phyloP scores from a whole-genome alignment of 371 early-diverging fungal species.

The Mucor plumbeus region DNA sequence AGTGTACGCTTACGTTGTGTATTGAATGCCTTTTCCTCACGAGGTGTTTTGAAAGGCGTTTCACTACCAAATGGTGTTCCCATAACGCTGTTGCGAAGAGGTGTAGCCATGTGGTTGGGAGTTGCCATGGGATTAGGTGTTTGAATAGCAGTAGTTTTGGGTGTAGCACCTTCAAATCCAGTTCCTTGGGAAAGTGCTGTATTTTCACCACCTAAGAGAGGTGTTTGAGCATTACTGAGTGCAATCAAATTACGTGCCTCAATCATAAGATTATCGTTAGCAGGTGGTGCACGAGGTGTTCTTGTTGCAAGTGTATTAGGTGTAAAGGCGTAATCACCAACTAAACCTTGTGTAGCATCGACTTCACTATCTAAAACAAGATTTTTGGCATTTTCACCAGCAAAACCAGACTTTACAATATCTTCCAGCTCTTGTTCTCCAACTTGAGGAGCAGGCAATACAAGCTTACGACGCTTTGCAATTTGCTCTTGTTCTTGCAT shows the following conservation, averaged over 20 bases:
- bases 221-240: slow-evolving; percentile 82
- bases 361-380: slow-evolving; percentile 70
- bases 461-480: slow-evolving; percentile 77
- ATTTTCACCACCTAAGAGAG: slow-evolving; percentile 85
- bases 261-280: slow-evolving; percentile 69
- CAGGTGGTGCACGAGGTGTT: slow-evolving; percentile 80
- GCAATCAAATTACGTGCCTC: slow-evolving; percentile 88
- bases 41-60: slow-evolving; percentile 60
- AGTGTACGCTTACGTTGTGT: slow-evolving; percentile 58
- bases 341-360: slow-evolving; percentile 67
- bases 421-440: slow-evolving; percentile 90
- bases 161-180: slow-evolving; percentile 75
- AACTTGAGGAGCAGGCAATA: slow-evolving; percentile 92
- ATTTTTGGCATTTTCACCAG: slow-evolving; percentile 78
- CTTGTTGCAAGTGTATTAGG: slow-evolving; percentile 52
- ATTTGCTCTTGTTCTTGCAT: slow-evolving; percentile 75
- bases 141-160: slow-evolving; percentile 56
- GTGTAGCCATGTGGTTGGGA: slow-evolving; percentile 34
- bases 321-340: slow-evolving; percentile 75
- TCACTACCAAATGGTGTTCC: slow-evolving; percentile 31
- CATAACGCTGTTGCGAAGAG: slow-evolving; percentile 36
- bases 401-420: slow-evolving; percentile 88
- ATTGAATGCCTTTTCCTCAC: slow-evolving; percentile 58
- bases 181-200: slow-evolving; percentile 55
- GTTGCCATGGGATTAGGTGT: slow-evolving; percentile 90